These are phyloP conservation scores for Gentiana straminea DNA, from an alignment of 257 asterid genomes.

Conservation along the genomic window DNA sequence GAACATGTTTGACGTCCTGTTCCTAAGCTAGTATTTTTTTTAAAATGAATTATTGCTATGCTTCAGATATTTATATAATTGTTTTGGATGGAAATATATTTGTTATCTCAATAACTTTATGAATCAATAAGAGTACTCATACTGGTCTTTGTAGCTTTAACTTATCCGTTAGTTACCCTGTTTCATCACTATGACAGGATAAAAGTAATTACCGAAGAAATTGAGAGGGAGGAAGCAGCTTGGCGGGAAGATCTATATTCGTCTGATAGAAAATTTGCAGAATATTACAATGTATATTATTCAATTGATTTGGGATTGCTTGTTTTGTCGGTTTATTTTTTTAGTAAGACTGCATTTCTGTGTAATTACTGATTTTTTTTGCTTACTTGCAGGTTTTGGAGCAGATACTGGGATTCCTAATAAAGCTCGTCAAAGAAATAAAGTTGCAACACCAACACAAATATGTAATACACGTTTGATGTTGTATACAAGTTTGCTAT, in stretches of 20 bases:
- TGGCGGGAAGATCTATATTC: slow-evolving; percentile 93
- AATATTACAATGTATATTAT: slow-evolving; percentile 64
- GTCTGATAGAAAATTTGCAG: slow-evolving; percentile 92
- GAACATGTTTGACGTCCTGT: no score
- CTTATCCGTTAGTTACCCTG: slow-evolving; percentile 9
- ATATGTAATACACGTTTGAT: slow-evolving; percentile 37
- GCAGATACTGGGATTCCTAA: slow-evolving; percentile 97
- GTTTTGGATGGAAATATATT: neutral
- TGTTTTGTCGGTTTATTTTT: slow-evolving; percentile 7
- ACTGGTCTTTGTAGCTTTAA: neutral
- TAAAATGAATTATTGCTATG: neutral
- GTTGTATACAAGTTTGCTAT: no score
- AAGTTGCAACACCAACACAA: slow-evolving; percentile 92
- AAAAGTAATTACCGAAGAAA: slow-evolving; percentile 83
- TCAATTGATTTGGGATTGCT: slow-evolving; percentile 4
- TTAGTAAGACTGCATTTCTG: slow-evolving; percentile 5
- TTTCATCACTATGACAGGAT: slow-evolving; percentile 48
- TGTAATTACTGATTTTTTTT: slow-evolving; percentile 18
- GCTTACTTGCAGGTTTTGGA: slow-evolving; percentile 62
- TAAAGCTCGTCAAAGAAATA: slow-evolving; percentile 94
- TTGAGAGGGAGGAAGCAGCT: slow-evolving; percentile 91
- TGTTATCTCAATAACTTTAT: neutral
- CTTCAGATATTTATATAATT: neutral
- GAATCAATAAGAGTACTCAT: neutral
- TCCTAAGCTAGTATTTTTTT: no score